Percentiles rank a stretch among this genome's conserved stretches.
These are phyloP conservation scores for Ajuga reptans DNA, from an alignment of 305 asterid species.

Conservation along the genomic window DNA sequence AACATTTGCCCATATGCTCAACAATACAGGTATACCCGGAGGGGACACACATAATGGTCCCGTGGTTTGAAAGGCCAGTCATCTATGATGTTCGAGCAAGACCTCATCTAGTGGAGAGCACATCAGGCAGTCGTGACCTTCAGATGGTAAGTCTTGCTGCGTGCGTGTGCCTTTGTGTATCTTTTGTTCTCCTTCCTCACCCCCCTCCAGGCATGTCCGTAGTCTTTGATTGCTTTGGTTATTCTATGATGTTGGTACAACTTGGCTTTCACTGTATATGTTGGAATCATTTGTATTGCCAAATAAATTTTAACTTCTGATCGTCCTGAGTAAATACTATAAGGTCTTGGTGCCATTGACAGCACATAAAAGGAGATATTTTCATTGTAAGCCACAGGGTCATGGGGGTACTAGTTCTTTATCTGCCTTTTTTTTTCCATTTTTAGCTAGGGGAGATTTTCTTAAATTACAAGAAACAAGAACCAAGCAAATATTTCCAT, in stretches of 20 bases:
- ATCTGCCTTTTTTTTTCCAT: neutral
- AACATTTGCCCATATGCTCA: neutral
- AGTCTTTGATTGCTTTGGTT: too few species aligned
- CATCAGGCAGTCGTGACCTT: slow-evolving; percentile 82
- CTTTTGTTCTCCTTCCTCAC: neutral
- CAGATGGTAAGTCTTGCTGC: slow-evolving; percentile 48
- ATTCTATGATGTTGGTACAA: neutral
- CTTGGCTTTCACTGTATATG: neutral
- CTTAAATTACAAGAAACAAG: neutral
- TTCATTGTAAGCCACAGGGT: neutral
- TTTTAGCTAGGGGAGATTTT: neutral
- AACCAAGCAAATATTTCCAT: neutral
- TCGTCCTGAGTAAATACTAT: neutral
- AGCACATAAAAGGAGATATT: neutral
- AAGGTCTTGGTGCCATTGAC: neutral
- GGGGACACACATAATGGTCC: slow-evolving; percentile 73
- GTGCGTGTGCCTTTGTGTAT: neutral
- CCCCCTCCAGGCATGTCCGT: too few species aligned
- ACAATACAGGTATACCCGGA: slow-evolving; percentile 60
- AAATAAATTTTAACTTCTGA: too few species aligned
- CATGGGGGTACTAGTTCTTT: neutral
- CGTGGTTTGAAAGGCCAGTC: slow-evolving; percentile 75
- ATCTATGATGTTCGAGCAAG: slow-evolving; percentile 79
- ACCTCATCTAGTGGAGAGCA: slow-evolving; percentile 73
- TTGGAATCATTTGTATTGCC: too few species aligned